Conservation (phyloP, 352 stramenopile species). For the Aphanomyces invadans region DNA sequence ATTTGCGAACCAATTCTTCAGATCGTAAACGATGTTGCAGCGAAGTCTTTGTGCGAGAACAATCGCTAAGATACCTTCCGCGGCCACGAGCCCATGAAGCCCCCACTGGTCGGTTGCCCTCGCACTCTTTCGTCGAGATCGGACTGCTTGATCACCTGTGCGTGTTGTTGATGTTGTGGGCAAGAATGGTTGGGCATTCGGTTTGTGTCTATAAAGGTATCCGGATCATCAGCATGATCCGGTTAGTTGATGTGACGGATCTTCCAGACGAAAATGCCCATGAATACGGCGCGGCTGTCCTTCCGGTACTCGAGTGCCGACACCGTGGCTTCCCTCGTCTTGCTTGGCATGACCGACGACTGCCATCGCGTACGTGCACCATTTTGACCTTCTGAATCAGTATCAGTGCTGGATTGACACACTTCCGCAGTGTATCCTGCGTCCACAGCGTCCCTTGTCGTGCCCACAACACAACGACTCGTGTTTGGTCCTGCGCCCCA, state of each 20-base stretch:
- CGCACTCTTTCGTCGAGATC: no score
- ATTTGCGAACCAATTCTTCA: no score
- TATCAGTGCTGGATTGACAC: neutral
- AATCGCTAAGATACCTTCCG: no score
- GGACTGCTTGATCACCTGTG: no score
- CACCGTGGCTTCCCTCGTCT: neutral
- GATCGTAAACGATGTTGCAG: no score
- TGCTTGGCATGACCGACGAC: neutral
- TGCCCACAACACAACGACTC: neutral
- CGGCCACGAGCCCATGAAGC: no score
- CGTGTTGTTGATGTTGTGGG: no score
- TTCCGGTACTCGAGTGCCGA: conserved; percentile 17
- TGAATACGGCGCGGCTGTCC: neutral
- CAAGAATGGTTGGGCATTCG: no score
- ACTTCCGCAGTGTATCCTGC: neutral
- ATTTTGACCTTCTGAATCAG: neutral
- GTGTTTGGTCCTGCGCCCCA: neutral
- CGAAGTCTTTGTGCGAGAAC: no score
- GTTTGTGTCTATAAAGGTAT: neutral
- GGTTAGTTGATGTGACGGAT: no score
- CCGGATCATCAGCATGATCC: no score
- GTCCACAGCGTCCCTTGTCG: neutral
- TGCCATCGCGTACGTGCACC: neutral
- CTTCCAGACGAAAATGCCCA: neutral
- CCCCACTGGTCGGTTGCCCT: no score